Base-by-base conservation (phyloP, 148 eudicot species). In the Salicornia ramosissima region DNA sequence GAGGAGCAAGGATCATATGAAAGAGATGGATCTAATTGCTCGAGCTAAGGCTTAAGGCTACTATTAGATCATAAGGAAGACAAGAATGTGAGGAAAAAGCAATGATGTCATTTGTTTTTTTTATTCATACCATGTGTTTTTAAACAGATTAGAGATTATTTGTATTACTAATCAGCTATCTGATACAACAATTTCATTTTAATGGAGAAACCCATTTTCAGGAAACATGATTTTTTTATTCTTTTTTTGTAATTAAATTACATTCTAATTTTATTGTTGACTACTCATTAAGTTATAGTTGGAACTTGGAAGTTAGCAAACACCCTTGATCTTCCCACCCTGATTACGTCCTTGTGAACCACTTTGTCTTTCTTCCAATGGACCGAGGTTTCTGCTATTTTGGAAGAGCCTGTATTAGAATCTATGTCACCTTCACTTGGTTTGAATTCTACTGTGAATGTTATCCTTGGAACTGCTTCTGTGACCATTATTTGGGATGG, bases 271-370 rank as follows among this genome's bases (percentile, higher is more conserved):
- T 5, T 54, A 42, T 65, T 42, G 34, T 50, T 70, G 10, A 65
- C 25, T 5, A n/a, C 25, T 34, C 14, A 33, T 45, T 15, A 10
- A 55, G 10, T 29, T 21, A 21, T 16, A 52, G 30, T n/a, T n/a
- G n/a, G n/a, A n/a, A n/a, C n/a, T 40, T 73, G 10, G 24, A 63
- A 30, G 1, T 60, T 53, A 82, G 57, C 82, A 79, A 4, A 73
- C 80, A 39, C 82, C 85, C 68, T 73, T 79, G 15, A 82, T 82
- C 67, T 82, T 82, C 51, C 73, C 80, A 18, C 80, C 80, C 1
- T 80, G 49, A 60, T 67, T 10, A 79, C 78, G 15, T 75, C 83
- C 46, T 61, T 79, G 3, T 63, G 68, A 70, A 72, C 25, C 53
- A 73, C 64, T 58, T 75, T 73, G 26, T 76, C 73, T 70, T 73